Evolutionary conservation across 2,329 filamentous ascomycete genomes (phyloP), one percentile per base, ranked within the genome.

Genomic region (Fusarium sp.): DNA sequence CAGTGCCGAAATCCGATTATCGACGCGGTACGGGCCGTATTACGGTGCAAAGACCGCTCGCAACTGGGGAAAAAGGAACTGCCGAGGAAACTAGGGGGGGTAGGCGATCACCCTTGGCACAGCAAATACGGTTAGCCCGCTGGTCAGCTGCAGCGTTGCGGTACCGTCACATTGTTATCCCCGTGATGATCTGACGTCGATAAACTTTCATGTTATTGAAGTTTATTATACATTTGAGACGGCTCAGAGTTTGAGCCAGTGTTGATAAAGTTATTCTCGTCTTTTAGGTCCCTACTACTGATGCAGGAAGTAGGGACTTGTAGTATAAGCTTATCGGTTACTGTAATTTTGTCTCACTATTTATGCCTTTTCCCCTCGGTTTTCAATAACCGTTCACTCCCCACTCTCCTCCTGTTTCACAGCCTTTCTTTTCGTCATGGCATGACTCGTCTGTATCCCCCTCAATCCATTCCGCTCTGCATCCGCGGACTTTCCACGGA

Each of bases 301-400:
- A 11, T 35, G n/a, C n/a, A 52, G 13, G 1, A 53, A n/a, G 2
- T 7, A 2, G 7, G n/a, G 2, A 19, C 21, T 19, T 33, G n/a
- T 33, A 9, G 15, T 10, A 21, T 50, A 54, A 40, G 33, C 33
- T 18, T 54, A 54, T 54, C 23, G 5, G 4, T 15, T 5, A 52
- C 6, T 52, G 12, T 1, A 21, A 35, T 15, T 6, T 2, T 25
- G n/a, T 35, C 30, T 35, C 16, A 35, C 30, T 23, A 6, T 0
- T 0, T 3, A 23, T 0, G 10, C 15, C 9, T 3, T 30, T 3
- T 4, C 9, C 6, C 4, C 9, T n/a, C 46, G 13, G 6, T 18
- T 18, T 7, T 13, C 21, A 1, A 2, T 9, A 9, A 2, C 6
- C 6, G 3, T 5, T 16, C 3, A 40, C 7, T 30, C 49, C 19